Conservation (phyloP, 1,139 yeast genomes). For the Pichia sp. region DNA sequence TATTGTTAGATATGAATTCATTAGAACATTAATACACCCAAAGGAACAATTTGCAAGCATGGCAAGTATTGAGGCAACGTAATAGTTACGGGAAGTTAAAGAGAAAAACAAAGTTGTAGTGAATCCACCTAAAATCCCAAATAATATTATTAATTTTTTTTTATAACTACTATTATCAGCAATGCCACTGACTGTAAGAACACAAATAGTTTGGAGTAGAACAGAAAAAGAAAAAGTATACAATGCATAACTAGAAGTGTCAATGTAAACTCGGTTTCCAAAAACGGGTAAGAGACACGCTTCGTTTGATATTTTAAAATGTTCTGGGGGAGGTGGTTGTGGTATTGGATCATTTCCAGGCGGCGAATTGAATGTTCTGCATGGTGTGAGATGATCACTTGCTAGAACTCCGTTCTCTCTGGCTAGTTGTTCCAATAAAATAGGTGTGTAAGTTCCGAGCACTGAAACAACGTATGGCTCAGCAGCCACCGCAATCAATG, state of each 20-base stretch:
- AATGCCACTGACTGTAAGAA: slow-evolving; percentile 62
- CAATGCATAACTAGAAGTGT: slow-evolving; percentile 61
- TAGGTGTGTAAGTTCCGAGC: slow-evolving; percentile 65
- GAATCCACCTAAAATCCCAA: slow-evolving; percentile 52
- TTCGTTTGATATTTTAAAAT: slow-evolving; percentile 32
- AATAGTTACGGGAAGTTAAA: slow-evolving; percentile 41
- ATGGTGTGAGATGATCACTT: slow-evolving; percentile 36
- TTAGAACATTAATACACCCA: slow-evolving; percentile 70
- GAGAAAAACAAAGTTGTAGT: slow-evolving; percentile 42
- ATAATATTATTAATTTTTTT: slow-evolving; percentile 43
- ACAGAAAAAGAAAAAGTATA: slow-evolving; percentile 65
- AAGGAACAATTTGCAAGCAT: slow-evolving; percentile 58
- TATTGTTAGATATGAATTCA: slow-evolving; percentile 62
- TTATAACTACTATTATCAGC: slow-evolving; percentile 53
- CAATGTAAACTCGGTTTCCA: slow-evolving; percentile 38
- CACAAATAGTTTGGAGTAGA: slow-evolving; percentile 55
- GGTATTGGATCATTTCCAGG: slow-evolving; percentile 19
- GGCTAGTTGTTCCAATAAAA: slow-evolving; percentile 59
- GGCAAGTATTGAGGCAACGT: slow-evolving; percentile 50
- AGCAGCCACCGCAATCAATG: slow-evolving; percentile 37
- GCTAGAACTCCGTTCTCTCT: slow-evolving; percentile 56
- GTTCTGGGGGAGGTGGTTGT: slow-evolving; percentile 23
- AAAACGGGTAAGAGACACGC: slow-evolving; percentile 38
- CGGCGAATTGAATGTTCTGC: slow-evolving; percentile 14
- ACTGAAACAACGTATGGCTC: slow-evolving; percentile 72